Percentiles rank a stretch among this genome's conserved stretches.
phyloP scores from a whole-genome alignment of 140 eudicot species.

The Erigeron philadelphicus region DNA sequence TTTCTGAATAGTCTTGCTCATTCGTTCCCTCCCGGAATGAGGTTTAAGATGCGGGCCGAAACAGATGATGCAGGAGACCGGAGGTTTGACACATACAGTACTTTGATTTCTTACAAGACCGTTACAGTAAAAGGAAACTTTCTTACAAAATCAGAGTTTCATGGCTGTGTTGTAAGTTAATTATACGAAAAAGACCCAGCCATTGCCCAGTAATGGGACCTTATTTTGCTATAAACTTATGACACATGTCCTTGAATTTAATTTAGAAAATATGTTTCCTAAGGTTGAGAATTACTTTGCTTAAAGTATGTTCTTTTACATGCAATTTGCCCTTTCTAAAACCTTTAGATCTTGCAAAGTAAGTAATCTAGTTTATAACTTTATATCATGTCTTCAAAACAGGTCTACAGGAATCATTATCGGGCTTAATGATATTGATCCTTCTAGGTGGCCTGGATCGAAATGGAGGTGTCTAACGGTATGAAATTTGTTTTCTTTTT shows the following conservation, averaged over 20 bases:
- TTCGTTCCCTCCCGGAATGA: slow-evolving; percentile 60
- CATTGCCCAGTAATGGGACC: background rate
- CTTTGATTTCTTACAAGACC: background rate
- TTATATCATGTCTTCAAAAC: slow-evolving; percentile 7
- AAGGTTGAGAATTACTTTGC: no score
- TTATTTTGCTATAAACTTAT: no score
- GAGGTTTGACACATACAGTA: slow-evolving; percentile 39
- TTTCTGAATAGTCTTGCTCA: slow-evolving; percentile 49
- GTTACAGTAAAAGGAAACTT: background rate
- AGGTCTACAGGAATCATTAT: slow-evolving; percentile 68
- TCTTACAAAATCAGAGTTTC: no score
- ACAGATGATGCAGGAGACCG: slow-evolving; percentile 75
- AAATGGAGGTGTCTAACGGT: slow-evolving; percentile 95
- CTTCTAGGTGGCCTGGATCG: slow-evolving; percentile 83
- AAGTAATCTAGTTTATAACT: background rate
- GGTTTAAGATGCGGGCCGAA: slow-evolving; percentile 71
- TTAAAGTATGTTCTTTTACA: no score
- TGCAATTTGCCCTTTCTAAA: no score
- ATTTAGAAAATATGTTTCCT: no score
- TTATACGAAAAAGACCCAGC: no score
- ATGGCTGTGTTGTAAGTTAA: no score
- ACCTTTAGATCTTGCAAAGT: background rate
- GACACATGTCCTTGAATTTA: no score
- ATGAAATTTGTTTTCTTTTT: slow-evolving; percentile 4
- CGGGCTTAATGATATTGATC: slow-evolving; percentile 64